Conservation (phyloP, 257 asterid genomes). For the Gardenia jasminoides region DNA sequence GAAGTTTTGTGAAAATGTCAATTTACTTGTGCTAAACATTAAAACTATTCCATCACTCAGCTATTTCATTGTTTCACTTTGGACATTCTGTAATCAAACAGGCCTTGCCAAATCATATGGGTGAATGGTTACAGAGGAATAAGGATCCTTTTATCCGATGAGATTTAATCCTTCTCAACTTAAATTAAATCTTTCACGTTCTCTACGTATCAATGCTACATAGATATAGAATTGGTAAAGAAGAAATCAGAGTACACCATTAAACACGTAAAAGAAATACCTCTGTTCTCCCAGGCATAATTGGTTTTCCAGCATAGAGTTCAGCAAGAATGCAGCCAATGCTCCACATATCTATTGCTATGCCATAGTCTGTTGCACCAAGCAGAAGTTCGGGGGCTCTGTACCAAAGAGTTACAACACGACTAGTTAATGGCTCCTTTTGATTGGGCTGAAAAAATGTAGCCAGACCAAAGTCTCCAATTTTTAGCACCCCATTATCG, state of each 20-base stretch:
- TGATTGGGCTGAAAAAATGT: constrained; percentile 49
- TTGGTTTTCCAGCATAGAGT: constrained; percentile 70
- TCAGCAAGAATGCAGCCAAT: constrained; percentile 93
- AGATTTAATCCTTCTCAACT: neutral
- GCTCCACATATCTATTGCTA: constrained; percentile 90
- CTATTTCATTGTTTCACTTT: neutral
- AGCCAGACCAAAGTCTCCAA: constrained; percentile 90
- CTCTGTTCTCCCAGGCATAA: constrained; percentile 99
- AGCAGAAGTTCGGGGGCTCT: constrained; percentile 91
- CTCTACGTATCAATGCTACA: neutral
- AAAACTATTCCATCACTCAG: neutral
- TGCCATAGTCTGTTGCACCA: constrained; percentile 80
- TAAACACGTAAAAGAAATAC: constrained; percentile 27
- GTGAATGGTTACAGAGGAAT: too few relatives aligned
- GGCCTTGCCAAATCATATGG: neutral
- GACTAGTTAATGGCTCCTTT: constrained; percentile 73
- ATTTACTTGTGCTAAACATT: neutral
- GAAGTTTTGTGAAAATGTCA: too few relatives aligned
- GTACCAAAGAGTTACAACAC: constrained; percentile 95
- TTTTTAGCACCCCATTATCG: constrained; percentile 63
- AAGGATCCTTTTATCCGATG: neutral
- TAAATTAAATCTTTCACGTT: neutral
- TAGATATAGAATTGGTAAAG: neutral
- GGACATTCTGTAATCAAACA: neutral
- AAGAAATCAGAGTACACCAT: neutral